phyloP scores from a whole-genome alignment of 1,139 yeast species.

The Protomyces arabidopsidicola region DNA sequence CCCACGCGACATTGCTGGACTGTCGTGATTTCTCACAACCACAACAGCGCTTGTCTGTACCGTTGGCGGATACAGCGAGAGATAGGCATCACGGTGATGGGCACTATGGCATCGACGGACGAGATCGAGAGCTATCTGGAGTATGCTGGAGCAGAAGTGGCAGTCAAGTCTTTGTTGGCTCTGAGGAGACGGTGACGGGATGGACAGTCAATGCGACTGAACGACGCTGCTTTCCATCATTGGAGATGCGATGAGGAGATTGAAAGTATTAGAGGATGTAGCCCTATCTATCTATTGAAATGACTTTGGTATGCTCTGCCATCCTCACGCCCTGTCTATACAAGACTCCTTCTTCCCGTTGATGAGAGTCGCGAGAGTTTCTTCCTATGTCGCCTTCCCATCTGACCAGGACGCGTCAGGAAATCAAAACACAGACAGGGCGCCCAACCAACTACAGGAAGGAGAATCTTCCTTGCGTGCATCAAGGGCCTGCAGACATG shows the following conservation, averaged over 20 bases:
- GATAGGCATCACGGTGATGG: slow-evolving; percentile 12
- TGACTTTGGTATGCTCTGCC: too few species aligned
- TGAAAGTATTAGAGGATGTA: too few species aligned
- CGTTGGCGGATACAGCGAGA: neutral
- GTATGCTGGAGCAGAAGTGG: slow-evolving; percentile 22
- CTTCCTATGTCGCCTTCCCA: too few species aligned
- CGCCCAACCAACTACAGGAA: too few species aligned
- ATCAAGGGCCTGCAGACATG: neutral
- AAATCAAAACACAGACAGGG: too few species aligned
- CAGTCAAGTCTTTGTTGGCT: slow-evolving; percentile 7
- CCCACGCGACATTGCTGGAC: slow-evolving; percentile 17
- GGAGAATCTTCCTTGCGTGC: too few species aligned
- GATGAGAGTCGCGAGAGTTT: too few species aligned
- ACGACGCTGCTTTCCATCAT: slow-evolving; percentile 7
- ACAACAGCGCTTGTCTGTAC: slow-evolving; percentile 9
- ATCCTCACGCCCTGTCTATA: too few species aligned
- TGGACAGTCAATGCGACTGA: slow-evolving; percentile 3
- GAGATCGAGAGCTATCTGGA: slow-evolving; percentile 23
- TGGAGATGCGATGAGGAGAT: neutral
- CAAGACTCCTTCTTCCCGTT: too few species aligned
- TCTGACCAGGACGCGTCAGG: too few species aligned
- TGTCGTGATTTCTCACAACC: slow-evolving; percentile 9
- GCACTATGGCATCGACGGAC: slow-evolving; percentile 16
- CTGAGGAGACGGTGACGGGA: slow-evolving; percentile 22
- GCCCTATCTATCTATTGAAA: too few species aligned